Evolutionary conservation across 768 basidiomycete species (phyloP), one percentile per base, ranked within the genome.

Genomic region (Suillus luteus): DNA sequence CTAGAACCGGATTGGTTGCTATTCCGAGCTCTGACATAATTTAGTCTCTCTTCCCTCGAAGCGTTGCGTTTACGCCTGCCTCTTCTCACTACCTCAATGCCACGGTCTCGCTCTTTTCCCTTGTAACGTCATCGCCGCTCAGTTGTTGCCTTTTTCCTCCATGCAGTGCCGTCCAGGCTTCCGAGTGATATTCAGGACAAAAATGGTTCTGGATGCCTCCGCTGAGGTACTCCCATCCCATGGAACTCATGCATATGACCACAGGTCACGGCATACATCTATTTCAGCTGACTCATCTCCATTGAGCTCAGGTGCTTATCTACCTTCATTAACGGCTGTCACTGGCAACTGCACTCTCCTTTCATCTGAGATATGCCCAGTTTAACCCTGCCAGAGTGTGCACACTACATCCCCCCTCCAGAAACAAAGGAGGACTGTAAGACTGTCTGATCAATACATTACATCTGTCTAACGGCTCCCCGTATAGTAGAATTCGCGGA

Each of bases 401-500:
- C 77, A n/a, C 78, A 68, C 38, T 76, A 79, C 52, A 64, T 67
- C 14, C 70, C 69, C 7, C 68, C 77, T 8, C 69, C 76, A 10
- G 59, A 55, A 14, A 78, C 78, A 0, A 66, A 66, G 61, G 73
- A 76, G 40, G 61, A 72, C 51, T 60, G 78, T 79, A 55, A 60
- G 78, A 69, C 2, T 27, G 44, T 5, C 8, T 31, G 11, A 38
- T 27, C 17, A 27, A 22, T 11, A 31, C 2, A 3, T 14, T 22
- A 7, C 3, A 2, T 43, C 15, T 19, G 8, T 27, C 31, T 43
- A 41, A 54, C 12, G 5, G 27, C 11, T 35, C 12, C 51, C 8
- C 24, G 7, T 40, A 22, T 43, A 79, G 78, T 79, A 65, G 75
- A 79, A 49, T 79, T 70, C 69, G 78, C 73, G 0, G 70, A 79